phyloP scores from a whole-genome alignment of 148 eudicot genomes.

The Talinum fruticosum region DNA sequence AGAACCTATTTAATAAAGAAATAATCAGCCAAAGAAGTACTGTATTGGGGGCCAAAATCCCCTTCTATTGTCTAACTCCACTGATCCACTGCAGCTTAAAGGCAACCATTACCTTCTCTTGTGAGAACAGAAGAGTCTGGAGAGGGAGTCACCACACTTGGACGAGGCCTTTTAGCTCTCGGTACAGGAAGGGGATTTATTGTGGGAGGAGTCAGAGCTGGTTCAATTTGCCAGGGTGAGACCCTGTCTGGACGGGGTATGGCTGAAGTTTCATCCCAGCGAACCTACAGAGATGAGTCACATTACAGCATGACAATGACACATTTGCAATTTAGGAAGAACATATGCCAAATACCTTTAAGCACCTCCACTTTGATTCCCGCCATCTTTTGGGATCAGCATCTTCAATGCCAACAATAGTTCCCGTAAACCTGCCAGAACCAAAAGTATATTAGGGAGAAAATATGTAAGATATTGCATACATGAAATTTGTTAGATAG shows the following conservation, averaged over 20 bases:
- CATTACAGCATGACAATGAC: not conserved
- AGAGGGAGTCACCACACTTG: conserved; percentile 58
- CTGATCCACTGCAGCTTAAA: not conserved
- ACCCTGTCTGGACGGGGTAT: conserved; percentile 94
- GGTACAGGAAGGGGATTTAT: conserved; percentile 79
- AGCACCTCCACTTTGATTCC: conserved; percentile 86
- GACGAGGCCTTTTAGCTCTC: conserved; percentile 76
- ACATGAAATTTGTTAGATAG: not conserved
- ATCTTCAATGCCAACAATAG: conserved; percentile 89
- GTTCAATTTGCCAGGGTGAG: conserved; percentile 96
- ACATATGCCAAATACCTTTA: conserved; percentile 51
- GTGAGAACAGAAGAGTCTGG: conserved; percentile 74
- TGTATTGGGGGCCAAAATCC: not conserved
- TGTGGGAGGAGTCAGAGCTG: conserved; percentile 68
- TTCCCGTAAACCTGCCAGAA: conserved; percentile 77
- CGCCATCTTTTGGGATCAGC: conserved; percentile 72
- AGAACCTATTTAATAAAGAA: conserved; percentile 39
- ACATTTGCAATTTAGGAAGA: not conserved
- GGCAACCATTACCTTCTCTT: conserved; percentile 64
- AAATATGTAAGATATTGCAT: not conserved
- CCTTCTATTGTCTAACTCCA: not conserved
- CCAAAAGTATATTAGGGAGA: not conserved
- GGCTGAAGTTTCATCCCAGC: conserved; percentile 96
- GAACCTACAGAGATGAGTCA: conserved; percentile 48
- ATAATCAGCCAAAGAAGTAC: not conserved